These are phyloP conservation scores for Lasiodiplodia theobromae DNA, from an alignment of 2,329 filamentous ascomycete genomes.

Conservation along the genomic window DNA sequence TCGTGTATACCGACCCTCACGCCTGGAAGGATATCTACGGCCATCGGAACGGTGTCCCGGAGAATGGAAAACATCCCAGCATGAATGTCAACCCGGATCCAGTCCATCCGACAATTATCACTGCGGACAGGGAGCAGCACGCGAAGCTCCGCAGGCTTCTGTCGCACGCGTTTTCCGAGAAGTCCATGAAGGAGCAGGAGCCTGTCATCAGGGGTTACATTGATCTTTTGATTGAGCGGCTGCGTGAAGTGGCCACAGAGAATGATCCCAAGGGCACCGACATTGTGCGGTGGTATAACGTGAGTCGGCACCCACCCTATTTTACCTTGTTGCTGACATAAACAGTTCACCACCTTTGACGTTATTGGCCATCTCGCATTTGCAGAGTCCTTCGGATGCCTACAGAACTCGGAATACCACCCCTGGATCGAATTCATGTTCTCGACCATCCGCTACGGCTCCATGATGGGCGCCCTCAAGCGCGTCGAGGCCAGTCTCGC, in stretches of 20 bases:
- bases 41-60: background rate
- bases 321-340: background rate
- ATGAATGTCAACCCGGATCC: slow-evolving; percentile 22
- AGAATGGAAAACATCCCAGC: slow-evolving; percentile 3
- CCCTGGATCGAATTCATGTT: slow-evolving; percentile 39
- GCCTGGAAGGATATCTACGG: slow-evolving; percentile 54
- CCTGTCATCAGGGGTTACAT: slow-evolving; percentile 43
- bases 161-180: slow-evolving; percentile 42
- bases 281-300: slow-evolving; percentile 13
- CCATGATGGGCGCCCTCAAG: background rate
- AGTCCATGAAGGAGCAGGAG: slow-evolving; percentile 41
- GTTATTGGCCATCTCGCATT: slow-evolving; percentile 41
- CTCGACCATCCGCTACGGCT: background rate
- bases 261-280: slow-evolving; percentile 6
- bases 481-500: background rate
- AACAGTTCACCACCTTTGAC: slow-evolving; percentile 38
- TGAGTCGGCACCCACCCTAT: background rate
- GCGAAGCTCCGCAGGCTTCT: slow-evolving; percentile 37
- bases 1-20: slow-evolving; percentile 44
- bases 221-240: slow-evolving; percentile 37
- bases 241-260: background rate
- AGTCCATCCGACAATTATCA: slow-evolving; percentile 3
- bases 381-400: slow-evolving; percentile 39
- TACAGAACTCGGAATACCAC: slow-evolving; percentile 37
- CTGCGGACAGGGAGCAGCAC: slow-evolving; percentile 34